A percentile compares a stretch with the other conserved stretches of the same genome.
phyloP scores from a whole-genome alignment of 2,329 filamentous ascomycete genomes.

The Pseudomassariella vexata region DNA sequence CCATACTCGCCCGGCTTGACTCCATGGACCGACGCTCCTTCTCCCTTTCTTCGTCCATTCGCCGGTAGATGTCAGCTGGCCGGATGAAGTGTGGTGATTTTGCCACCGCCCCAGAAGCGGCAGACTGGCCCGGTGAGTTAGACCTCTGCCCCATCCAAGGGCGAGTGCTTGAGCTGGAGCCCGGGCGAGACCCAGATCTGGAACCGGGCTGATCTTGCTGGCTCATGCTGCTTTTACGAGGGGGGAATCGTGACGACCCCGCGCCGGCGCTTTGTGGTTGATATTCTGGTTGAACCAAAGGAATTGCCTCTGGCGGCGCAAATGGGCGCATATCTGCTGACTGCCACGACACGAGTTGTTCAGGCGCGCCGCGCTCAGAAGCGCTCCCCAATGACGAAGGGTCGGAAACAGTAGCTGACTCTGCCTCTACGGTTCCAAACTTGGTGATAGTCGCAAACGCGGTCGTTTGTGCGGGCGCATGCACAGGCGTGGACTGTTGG shows the following conservation, averaged over 20 bases:
- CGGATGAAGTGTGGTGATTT: constrained; percentile 61
- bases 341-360: constrained; percentile 14
- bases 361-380: constrained; percentile 10
- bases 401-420: constrained; percentile 1
- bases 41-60: constrained; percentile 60
- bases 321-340: constrained; percentile 5
- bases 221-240: constrained; percentile 57
- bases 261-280: constrained; percentile 20
- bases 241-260: constrained; percentile 42
- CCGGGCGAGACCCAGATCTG: constrained; percentile 21
- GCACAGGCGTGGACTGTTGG: constrained; percentile 7
- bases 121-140: constrained; percentile 30
- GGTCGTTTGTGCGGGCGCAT: too few relatives aligned
- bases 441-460: too few relatives aligned
- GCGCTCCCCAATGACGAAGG: constrained; percentile 8
- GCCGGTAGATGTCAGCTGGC: constrained; percentile 72
- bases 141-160: constrained; percentile 30
- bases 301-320: background rate
- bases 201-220: constrained; percentile 30
- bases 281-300: constrained; percentile 7
- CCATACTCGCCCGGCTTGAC: constrained; percentile 49
- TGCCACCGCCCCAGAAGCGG: constrained; percentile 27
- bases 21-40: constrained; percentile 52
- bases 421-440: constrained; percentile 8
- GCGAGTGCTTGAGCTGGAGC: constrained; percentile 17